Evolutionary conservation across 2,329 filamentous ascomycete species (phyloP), one percentile per base, ranked within the genome.

Genomic region (Ophioceras dolichostomum): DNA sequence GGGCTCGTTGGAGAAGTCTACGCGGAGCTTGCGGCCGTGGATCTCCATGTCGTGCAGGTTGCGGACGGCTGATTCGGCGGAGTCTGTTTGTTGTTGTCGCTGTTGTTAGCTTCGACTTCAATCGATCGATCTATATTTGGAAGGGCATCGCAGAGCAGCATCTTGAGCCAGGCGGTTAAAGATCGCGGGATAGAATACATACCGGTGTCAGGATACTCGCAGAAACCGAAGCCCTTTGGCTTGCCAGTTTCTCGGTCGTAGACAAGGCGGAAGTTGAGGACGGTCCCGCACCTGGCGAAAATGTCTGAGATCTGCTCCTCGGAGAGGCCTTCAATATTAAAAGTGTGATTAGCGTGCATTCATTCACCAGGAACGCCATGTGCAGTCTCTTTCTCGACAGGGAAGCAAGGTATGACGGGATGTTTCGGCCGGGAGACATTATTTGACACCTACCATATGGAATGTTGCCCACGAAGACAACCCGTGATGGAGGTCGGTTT

Each of bases 281-380:
- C 89, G 46, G 88, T 84, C 41, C 91, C 91, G 37, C 84, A 87
- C 45, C 83, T 82, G 55, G 79, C 84, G 58, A 96, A 93, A 43
- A 94, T 94, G 49, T 95, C 85, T 54, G 81, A 82, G 50, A 98
- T 94, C 57, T 94, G 84, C 57, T 96, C 88, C 62, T 98, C 91
- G 21, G 87, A 94, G 46, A 95, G 78, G 45, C 89, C 88, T 94
- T 51, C n/a, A 40, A n/a, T n/a, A n/a, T n/a, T 37, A 9, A 18
- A 19, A 13, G 16, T 16, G 6, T 33, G 43, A n/a, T 45, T 13
- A 41, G 36, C 32, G 24, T 20, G 17, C 34, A 21, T 31, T 32
- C 26, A 38, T 32, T 19, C 8, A 19, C 16, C 16, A 19, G 22
- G n/a, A n/a, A n/a, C n/a, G n/a, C n/a, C n/a, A n/a, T n/a, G n/a